Evolutionary conservation across 140 eudicot species (phyloP), one percentile per base, ranked within the genome.

Genomic region (Flaveria floridana): DNA sequence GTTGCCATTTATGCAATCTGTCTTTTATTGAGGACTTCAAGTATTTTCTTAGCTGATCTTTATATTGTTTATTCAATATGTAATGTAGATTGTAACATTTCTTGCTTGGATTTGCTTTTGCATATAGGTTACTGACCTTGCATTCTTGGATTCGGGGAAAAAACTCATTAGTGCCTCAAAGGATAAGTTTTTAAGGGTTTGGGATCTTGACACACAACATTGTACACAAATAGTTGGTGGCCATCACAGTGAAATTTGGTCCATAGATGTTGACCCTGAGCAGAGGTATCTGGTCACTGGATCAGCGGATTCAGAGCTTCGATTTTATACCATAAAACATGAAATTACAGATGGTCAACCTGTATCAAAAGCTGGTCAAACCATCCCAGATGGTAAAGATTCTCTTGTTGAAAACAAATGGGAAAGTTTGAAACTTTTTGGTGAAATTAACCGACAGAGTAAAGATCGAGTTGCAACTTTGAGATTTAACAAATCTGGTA

Each of bases 181-280:
- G 71, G 99, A 94, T 87, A 94, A 94, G 78, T 90, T 88, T 77
- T 58, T 94, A 75, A 90, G 99, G 76, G 96, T 94, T 41, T 94
- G 99, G 99, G 99, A 94, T 87, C 88, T 94, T 56, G 99, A 94
- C 79, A 94, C 96, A 23, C 96, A 94, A 78, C 92, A 90, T 61
- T 94, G 99, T 50, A 80, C 87, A 82, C 99, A 94, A 85, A 94
- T 94, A 51, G 68, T 94, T 63, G 89, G 96, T 61, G 99, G 99
- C 21, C 99, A 94, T 85, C 97, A 90, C 82, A 94, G 91, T 80
- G 99, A 94, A 87, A 80, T 94, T 28, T 94, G 97, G 99, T 94
- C 99, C 7, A 70, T 94, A 41, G 97, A 88, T 84, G 79, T 78
- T 53, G 94, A 90, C 71, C 87, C 91, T 30, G 85, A 82, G 67